Percentiles rank a stretch among this genome's conserved stretches.
phyloP scores from a whole-genome alignment of 257 asterid species.

The Rhazya stricta region DNA sequence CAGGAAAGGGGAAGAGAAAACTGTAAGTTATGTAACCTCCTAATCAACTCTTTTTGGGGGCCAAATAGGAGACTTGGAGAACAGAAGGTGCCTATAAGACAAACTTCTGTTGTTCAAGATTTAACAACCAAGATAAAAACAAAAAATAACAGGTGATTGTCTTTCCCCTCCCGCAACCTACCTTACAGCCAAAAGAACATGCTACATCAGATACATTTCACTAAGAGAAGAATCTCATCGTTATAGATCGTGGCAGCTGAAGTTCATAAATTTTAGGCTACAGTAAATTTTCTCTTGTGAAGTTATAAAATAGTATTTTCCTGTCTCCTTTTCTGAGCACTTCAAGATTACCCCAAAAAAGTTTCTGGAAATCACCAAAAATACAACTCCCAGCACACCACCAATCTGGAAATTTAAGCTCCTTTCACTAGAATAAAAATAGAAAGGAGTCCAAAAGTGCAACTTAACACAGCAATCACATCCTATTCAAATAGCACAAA shows the following conservation, averaged over 20 bases:
- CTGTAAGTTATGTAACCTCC: background rate
- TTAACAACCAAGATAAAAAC: background rate
- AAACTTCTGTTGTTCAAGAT: background rate
- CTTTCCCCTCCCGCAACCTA: background rate
- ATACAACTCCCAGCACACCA: background rate
- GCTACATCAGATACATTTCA: background rate
- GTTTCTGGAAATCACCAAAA: background rate
- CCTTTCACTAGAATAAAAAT: background rate
- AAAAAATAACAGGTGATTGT: background rate
- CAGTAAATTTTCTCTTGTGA: background rate
- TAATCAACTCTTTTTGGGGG: background rate
- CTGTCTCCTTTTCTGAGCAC: background rate
- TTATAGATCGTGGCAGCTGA: background rate
- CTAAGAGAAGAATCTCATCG: background rate
- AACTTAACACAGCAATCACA: background rate
- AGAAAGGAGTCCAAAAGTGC: background rate
- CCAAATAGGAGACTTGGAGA: background rate
- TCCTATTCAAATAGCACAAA: background rate
- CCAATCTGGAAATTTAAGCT: background rate
- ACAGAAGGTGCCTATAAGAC: background rate
- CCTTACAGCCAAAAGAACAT: background rate
- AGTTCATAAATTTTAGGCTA: background rate
- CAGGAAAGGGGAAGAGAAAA: background rate
- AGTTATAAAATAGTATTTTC: background rate
- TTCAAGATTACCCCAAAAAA: background rate